Evolutionary conservation across 176 grass and related monocot genomes (phyloP), one percentile per base, ranked within the genome.

Genomic region (Melocanna baccifera): DNA sequence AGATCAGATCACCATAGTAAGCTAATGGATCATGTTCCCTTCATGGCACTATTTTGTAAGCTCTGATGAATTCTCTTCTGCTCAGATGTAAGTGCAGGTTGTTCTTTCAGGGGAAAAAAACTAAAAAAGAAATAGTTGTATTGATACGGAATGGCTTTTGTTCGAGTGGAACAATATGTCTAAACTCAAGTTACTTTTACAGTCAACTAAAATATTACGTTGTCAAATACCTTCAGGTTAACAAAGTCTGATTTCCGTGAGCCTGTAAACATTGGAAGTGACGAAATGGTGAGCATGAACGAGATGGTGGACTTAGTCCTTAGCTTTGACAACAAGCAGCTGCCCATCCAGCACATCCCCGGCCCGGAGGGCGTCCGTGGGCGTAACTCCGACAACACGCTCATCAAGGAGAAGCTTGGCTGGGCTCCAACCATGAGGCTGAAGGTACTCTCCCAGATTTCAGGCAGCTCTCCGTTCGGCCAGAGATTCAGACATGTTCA

Each of bases 241-340:
- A 93, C 91, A 15, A 90, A 90, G 40, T 89, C 91, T 46, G 91
- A 90, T 85, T 93, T 90, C 88, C 43, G 88, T 43, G 91, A 93
- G 91, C 91, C 91, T 46, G 91, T 90, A 46, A 93, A 93, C 81
- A 89, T 93, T 13, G 88, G 91, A 53, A 93, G 91, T 18, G 91
- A 93, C 2, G 91, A 93, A 90, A 89, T 90, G 91, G 91, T 93
- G n/a, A 93, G 91, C 85, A 93, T 93, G 88, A 93, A 93, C 1
- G 85, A 93, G 88, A 89, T 93, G 88, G 88, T 81, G 19, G 81
- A 85, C 40, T 90, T 90, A 67, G 69, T 93, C 57, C 81, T 90
- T 39, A 63, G 85, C 50, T 87, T 92, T 41, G 90, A 92, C 28
- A 79, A 84, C 75, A 92, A 84, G 46, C 43, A 89, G 79, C 74